Base-by-base conservation (phyloP, 495 filamentous ascomycete genomes). In the Polyplosphaeria fusca region DNA sequence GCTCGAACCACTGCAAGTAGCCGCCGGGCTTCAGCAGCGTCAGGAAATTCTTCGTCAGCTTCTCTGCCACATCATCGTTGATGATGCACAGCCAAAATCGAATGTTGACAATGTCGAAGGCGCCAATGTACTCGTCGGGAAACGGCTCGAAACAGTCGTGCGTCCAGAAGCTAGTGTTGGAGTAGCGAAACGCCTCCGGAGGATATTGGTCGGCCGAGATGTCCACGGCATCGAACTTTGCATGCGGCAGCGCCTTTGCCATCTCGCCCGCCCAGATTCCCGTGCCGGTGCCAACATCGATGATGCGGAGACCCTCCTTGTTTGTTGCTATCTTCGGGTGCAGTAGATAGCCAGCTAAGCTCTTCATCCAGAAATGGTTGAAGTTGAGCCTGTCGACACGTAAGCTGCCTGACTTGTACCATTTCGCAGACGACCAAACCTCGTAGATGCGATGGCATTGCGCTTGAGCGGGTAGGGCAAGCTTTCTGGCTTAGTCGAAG, bases 211-310 rank as follows among this genome's bases (percentile, higher is more conserved):
- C 3, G 4, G 7, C 4, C 4, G 12, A 28, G 5, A 49, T 27
- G 30, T 49, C 39, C 24, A 68, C 69, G 1, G 65, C 68, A 26
- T 66, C 50, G 0, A 71, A 50, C 14, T 55, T 55, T 3, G 53
- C 63, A 11, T 18, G 27, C 43, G 32, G 19, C 43, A 4, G 43
- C 27, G 11, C 43, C 43, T 4, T 18, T 26, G 4, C 43, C 43
- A n/a, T n/a, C n/a, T n/a, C n/a, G n/a, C n/a, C n/a, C n/a, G n/a
- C n/a, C n/a, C n/a, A n/a, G n/a, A n/a, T n/a, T n/a, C n/a, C n/a
- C n/a, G n/a, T n/a, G n/a, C n/a, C n/a, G n/a, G n/a, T n/a, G n/a
- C n/a, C n/a, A 22, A 46, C 23, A 46, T 46, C 43, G 9, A 24
- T 24, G 14, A 46, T 46, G 9, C 43, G 43, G 12, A 46, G 43